Percentiles rank a stretch among this genome's conserved stretches.
Conservation (phyloP, 2,329 filamentous ascomycete species). For the Colletotrichum australisinense region DNA sequence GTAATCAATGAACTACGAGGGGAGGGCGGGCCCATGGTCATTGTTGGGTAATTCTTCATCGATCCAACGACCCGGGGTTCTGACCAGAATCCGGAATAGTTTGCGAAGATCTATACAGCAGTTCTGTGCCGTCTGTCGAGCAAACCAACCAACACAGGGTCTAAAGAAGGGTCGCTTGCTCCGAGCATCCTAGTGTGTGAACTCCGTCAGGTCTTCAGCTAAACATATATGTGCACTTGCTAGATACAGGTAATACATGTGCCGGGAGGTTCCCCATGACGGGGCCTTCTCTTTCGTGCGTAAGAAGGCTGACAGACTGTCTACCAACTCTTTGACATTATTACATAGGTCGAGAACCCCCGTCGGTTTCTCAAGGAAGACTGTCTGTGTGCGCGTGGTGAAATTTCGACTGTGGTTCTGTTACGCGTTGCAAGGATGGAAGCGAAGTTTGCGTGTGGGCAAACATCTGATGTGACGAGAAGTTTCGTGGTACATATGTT, state of each 20-base stretch:
- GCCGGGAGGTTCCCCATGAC: background rate
- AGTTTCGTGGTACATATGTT: background rate
- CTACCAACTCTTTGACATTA: background rate
- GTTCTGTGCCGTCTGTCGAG: background rate
- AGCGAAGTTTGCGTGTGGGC: conserved; percentile 4
- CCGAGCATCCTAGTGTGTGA: background rate
- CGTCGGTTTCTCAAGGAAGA: rapidly evolving
- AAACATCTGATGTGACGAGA: background rate
- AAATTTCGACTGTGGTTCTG: background rate
- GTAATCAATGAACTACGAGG: background rate
- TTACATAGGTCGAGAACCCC: rapidly evolving
- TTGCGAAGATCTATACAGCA: background rate
- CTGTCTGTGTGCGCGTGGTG: background rate
- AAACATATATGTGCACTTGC: no score
- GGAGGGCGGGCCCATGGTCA: background rate
- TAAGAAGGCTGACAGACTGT: background rate
- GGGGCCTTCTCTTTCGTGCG: background rate
- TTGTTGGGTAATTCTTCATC: background rate
- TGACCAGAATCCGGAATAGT: background rate
- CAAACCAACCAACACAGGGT: background rate
- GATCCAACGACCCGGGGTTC: background rate
- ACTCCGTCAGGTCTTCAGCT: background rate
- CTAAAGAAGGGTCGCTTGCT: background rate
- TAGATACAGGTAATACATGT: no score
- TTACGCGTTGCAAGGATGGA: background rate